A percentile compares a stretch with the other conserved stretches of the same genome.
These are phyloP conservation scores for Pneumocystis canis DNA, from an alignment of 1,139 yeast species.

Conservation along the genomic window DNA sequence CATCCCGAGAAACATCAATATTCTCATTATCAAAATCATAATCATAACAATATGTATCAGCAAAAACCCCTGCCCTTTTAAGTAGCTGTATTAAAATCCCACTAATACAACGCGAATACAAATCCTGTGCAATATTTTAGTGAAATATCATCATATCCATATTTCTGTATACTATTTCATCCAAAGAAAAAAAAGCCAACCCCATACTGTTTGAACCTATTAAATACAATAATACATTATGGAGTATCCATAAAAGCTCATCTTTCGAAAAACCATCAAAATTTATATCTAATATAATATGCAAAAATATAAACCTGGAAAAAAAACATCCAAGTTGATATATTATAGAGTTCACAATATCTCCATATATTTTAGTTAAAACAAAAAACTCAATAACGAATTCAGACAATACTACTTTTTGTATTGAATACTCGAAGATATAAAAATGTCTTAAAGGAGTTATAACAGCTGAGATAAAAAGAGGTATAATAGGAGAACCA, in stretches of 20 bases:
- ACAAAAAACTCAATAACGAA: not conserved
- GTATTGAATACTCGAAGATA: not conserved
- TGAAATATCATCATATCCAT: not conserved
- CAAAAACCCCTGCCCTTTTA: not conserved
- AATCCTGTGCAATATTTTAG: not conserved
- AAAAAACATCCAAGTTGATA: not conserved
- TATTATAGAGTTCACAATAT: not conserved
- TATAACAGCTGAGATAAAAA: not conserved
- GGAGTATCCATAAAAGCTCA: not conserved
- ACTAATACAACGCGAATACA: not conserved
- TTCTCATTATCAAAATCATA: not conserved
- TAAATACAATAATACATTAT: not conserved
- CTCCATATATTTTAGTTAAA: not conserved
- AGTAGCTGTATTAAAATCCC: not conserved
- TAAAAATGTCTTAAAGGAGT: not conserved
- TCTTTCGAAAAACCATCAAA: not conserved
- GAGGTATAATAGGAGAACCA: not conserved
- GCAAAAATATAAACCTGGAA: not conserved
- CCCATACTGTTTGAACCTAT: not conserved
- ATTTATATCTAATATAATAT: not conserved
- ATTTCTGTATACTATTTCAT: not conserved
- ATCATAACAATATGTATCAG: not conserved
- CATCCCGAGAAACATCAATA: not conserved
- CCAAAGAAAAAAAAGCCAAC: not conserved
- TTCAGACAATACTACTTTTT: not conserved